These are phyloP conservation scores for Casuarina glauca DNA, from an alignment of 306 rosid genomes.

Conservation along the genomic window DNA sequence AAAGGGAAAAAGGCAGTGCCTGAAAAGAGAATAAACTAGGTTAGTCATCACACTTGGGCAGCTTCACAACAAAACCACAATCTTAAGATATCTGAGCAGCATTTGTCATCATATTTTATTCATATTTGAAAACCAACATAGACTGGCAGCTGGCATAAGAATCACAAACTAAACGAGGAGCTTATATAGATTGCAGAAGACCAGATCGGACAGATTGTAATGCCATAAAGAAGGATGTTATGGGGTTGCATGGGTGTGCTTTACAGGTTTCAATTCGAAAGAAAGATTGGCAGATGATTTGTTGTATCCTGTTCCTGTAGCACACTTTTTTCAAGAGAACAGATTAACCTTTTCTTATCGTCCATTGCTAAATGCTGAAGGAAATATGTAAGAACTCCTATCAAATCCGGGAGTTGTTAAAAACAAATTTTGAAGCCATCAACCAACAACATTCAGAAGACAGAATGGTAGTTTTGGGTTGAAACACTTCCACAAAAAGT, in stretches of 20 bases:
- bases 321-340: background rate
- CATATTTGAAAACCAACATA: background rate
- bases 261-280: background rate
- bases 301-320: background rate
- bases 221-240: background rate
- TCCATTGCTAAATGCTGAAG: slow-evolving; percentile 3
- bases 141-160: background rate
- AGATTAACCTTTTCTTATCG: background rate
- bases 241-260: background rate
- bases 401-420: background rate
- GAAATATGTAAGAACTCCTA: slow-evolving; percentile 4
- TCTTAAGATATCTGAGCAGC: slow-evolving; percentile 1
- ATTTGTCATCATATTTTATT: background rate
- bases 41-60: background rate
- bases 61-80: background rate
- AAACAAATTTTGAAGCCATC: slow-evolving; percentile 8
- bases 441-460: background rate
- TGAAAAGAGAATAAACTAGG: slow-evolving; percentile 29
- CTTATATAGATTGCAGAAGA: background rate
- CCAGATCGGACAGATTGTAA: background rate
- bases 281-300: background rate
- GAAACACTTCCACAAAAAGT: slow-evolving; percentile 13
- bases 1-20: slow-evolving; percentile 90
- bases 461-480: background rate
- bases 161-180: background rate